A percentile compares a stretch with the other conserved stretches of the same genome.
Conservation (phyloP, 805 yeast genomes). For the Kluyveromyces lactis region DNA sequence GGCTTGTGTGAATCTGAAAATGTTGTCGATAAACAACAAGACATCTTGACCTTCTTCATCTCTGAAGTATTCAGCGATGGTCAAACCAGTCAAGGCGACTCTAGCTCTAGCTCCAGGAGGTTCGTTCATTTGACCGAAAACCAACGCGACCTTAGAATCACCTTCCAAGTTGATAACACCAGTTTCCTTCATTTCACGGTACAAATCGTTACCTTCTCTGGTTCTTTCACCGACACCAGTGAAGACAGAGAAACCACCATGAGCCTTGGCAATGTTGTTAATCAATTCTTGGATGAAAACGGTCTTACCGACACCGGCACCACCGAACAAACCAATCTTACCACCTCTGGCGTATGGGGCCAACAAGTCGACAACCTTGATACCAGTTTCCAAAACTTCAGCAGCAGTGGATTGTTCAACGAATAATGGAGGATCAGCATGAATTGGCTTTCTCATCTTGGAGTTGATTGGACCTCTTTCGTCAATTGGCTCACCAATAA, state of each 20-base stretch:
- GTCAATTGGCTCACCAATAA: slow-evolving; percentile 98
- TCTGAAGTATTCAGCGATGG: slow-evolving; percentile 99
- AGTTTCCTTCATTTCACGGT: slow-evolving; percentile 99
- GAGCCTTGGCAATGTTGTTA: slow-evolving; percentile 99
- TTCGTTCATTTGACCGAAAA: slow-evolving; percentile 99
- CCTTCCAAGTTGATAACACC: slow-evolving; percentile 99
- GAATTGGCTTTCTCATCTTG: slow-evolving; percentile 93
- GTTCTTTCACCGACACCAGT: slow-evolving; percentile 99
- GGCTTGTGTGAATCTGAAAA: slow-evolving; percentile 99
- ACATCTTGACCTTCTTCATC: slow-evolving; percentile 99
- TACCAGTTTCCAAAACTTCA: slow-evolving; percentile 98
- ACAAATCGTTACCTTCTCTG: slow-evolving; percentile 99
- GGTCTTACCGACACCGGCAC: slow-evolving; percentile 99
- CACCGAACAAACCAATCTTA: slow-evolving; percentile 99
- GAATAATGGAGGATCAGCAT: slow-evolving; percentile 95
- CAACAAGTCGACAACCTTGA: slow-evolving; percentile 96
- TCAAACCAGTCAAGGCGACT: slow-evolving; percentile 98
- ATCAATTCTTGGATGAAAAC: slow-evolving; percentile 99
- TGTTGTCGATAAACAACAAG: slow-evolving; percentile 97
- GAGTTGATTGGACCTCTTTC: slow-evolving; percentile 98
- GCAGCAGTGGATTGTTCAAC: slow-evolving; percentile 97
- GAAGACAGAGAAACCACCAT: slow-evolving; percentile 99
- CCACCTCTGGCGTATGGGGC: slow-evolving; percentile 99
- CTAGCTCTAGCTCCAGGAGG: slow-evolving; percentile 99
- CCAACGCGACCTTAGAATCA: slow-evolving; percentile 98